Percentiles rank a stretch among this genome's conserved stretches.
phyloP scores from a whole-genome alignment of 495 filamentous ascomycete genomes.

The Saxispiralis lemnorum region DNA sequence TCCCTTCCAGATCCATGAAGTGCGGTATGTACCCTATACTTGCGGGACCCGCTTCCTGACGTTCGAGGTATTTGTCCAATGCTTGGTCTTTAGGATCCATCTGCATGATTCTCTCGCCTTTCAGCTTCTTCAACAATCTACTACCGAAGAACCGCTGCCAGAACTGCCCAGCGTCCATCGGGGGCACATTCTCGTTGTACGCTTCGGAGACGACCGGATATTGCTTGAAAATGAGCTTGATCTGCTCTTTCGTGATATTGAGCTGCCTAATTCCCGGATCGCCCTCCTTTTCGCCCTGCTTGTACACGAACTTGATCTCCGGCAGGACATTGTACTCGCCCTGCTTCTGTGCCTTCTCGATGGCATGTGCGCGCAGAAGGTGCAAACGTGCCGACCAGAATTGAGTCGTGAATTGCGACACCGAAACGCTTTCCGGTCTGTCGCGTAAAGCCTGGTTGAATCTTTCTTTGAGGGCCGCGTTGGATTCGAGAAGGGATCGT shows the following conservation, averaged over 20 bases:
- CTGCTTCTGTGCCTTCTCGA: conserved; percentile 65
- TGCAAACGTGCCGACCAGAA: conserved; percentile 84
- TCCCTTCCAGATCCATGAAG: conserved; percentile 80
- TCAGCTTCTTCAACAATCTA: conserved; percentile 74
- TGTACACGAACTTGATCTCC: conserved; percentile 41
- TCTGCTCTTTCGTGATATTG: conserved; percentile 79
- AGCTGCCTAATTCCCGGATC: conserved; percentile 25
- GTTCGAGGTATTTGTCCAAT: conserved; percentile 57
- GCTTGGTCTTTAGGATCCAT: conserved; percentile 47
- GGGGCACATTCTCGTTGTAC: conserved; percentile 86
- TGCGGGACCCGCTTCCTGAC: conserved; percentile 31
- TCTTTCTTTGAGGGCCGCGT: conserved; percentile 52
- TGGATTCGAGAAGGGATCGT: conserved; percentile 62
- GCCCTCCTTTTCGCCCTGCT: conserved; percentile 3
- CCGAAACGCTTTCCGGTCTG: conserved; percentile 64
- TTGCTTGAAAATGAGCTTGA: conserved; percentile 78
- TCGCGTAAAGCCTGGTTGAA: conserved; percentile 62
- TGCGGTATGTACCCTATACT: conserved; percentile 45
- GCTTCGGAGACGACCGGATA: conserved; percentile 80
- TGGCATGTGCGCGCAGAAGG: conserved; percentile 73
- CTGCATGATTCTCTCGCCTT: conserved; percentile 67
- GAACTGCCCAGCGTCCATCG: conserved; percentile 46
- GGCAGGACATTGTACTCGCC: conserved; percentile 88
- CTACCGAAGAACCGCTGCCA: conserved; percentile 88
- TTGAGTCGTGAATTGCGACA: conserved; percentile 61